phyloP scores from a whole-genome alignment of 441 rosid genomes.

The Hura crepitans region DNA sequence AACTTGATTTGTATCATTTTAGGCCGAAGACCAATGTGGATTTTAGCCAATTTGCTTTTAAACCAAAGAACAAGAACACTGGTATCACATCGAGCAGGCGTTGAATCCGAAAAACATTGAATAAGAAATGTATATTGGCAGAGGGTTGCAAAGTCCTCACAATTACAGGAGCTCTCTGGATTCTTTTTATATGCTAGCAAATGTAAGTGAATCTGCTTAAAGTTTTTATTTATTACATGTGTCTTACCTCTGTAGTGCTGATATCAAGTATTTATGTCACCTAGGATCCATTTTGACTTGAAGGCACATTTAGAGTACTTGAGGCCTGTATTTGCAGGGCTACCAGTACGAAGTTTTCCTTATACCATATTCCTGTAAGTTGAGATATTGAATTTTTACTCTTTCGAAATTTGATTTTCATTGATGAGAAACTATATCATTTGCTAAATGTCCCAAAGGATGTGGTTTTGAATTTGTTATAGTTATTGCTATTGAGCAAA shows the following conservation, averaged over 20 bases:
- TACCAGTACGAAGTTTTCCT: background rate
- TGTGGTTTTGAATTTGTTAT: background rate
- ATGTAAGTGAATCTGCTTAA: slow-evolving; percentile 5
- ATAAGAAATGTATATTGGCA: slow-evolving; percentile 4
- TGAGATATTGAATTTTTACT: slow-evolving; percentile 8
- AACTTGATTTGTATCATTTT: slow-evolving; percentile 24
- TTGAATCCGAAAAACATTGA: slow-evolving; percentile 28
- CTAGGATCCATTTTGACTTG: slow-evolving; percentile 11
- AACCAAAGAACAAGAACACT: slow-evolving; percentile 36
- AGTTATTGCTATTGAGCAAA: background rate
- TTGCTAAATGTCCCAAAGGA: background rate
- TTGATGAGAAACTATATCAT: background rate
- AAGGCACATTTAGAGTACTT: background rate
- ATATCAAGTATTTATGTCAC: slow-evolving; percentile 7
- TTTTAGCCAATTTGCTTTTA: slow-evolving; percentile 60
- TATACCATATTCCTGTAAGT: slow-evolving; percentile 12
- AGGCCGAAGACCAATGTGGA: slow-evolving; percentile 46
- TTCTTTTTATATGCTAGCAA: background rate
- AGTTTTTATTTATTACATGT: background rate
- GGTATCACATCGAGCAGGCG: slow-evolving; percentile 31
- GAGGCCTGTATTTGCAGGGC: slow-evolving; percentile 13
- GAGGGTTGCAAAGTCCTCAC: slow-evolving; percentile 8
- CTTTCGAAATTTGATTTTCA: slow-evolving; percentile 5
- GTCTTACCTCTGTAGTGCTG: background rate
- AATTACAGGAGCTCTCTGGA: slow-evolving; percentile 14